Evolutionary conservation across 2,329 filamentous ascomycete species (phyloP).

Genomic region (Metarhizium brunneum): DNA sequence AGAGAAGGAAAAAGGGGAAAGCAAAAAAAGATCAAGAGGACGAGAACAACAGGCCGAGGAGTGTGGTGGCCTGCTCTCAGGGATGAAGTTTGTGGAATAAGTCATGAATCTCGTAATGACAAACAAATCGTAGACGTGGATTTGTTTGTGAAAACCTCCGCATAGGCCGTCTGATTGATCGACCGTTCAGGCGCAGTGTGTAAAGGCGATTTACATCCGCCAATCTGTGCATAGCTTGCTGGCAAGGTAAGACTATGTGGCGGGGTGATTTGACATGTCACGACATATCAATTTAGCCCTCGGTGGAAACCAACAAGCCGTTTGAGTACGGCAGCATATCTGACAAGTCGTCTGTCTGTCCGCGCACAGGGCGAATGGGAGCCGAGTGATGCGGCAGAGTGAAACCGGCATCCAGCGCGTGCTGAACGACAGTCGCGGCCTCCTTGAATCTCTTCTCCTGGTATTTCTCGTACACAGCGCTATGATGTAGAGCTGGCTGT

Average conservation of each 20-base stretch:
- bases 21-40: not conserved
- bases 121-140: slow-evolving; percentile 2
- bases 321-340: slow-evolving; percentile 17
- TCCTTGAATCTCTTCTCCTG: slow-evolving; percentile 78
- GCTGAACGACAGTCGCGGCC: slow-evolving; percentile 70
- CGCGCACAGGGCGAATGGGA: slow-evolving; percentile 26
- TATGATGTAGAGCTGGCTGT: slow-evolving; percentile 70
- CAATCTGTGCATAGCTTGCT: not conserved
- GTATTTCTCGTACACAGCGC: slow-evolving; percentile 88
- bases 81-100: slow-evolving; percentile 6
- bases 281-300: slow-evolving; percentile 7
- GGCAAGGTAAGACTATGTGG: not conserved
- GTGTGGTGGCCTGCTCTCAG: not conserved
- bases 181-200: not conserved
- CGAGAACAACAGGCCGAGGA: not conserved
- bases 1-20: slow-evolving; percentile 4
- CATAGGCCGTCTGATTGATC: not conserved
- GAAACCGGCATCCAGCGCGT: slow-evolving; percentile 57
- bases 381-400: slow-evolving; percentile 31
- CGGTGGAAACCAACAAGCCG: slow-evolving; percentile 21
- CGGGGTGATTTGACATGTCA: not conserved
- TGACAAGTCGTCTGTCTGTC: slow-evolving; percentile 12
- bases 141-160: not conserved
- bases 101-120: slow-evolving; percentile 10
- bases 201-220: not conserved